Evolutionary conservation across 1,139 yeast genomes (phyloP), one percentile per base, ranked within the genome.

Genomic region (Candida pseudoviswanathii): DNA sequence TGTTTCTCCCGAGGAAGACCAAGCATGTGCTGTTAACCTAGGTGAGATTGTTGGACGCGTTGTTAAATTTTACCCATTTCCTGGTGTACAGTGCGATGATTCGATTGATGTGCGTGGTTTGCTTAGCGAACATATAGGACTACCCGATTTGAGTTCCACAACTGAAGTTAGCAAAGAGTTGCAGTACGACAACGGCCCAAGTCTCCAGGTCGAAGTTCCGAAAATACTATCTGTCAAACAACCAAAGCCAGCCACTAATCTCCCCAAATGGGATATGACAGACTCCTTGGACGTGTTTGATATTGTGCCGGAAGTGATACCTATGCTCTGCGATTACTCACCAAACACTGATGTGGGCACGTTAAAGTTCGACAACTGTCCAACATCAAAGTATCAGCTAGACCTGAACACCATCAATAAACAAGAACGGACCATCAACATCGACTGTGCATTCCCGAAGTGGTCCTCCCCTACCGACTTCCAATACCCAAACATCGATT

Each of bases 241-340:
- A 24, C 27, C 45, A 7, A 30, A 22, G 2, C 43, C 32, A 24
- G 8, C 3, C 2, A 11, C 11, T n/a, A 6, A 24, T 8, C 4
- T 25, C 5, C 30, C 48, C 4, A 34, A 3, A 24, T 49, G 52
- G 52, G 9, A 26, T 9, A 8, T 38, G 3, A 21, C 38, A 21
- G 45, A 47, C 27, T 30, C 46, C 6, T 30, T 45, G 3, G 36
- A 44, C 22, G 16, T 50, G 22, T 37, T 44, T 30, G 41, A 44
- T n/a, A 5, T 16, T 11, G 37, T 27, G 6, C 22, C 5, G 1
- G 48, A 47, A 21, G 8, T 6, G 4, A 9, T 43, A 22, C 3
- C n/a, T 2, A 5, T 26, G 4, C n/a, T 4, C 5, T 11, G 8
- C 26, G 34, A 31, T 9, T 11, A 4, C n/a, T 31, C 11, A 11